Evolutionary conservation across 2,329 filamentous ascomycete genomes (phyloP).

Genomic region (Aureobasidium sp.): DNA sequence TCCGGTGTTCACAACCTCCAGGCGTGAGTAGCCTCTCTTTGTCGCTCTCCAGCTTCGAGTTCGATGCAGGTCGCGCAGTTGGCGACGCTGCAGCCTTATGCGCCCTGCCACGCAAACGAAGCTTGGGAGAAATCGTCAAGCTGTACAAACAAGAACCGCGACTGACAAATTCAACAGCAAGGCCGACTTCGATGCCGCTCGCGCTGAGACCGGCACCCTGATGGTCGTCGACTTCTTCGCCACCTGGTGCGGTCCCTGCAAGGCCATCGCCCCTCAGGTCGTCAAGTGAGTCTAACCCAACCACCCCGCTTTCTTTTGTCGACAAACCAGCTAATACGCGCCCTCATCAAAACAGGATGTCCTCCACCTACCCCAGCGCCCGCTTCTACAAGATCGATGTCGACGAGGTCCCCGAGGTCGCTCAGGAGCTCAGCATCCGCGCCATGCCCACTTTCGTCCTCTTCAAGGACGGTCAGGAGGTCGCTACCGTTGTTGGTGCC

Average conservation of each 20-base stretch:
- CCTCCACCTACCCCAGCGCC: constrained; percentile 52
- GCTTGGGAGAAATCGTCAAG: neutral
- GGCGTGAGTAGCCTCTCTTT: constrained; percentile 29
- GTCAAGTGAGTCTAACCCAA: constrained; percentile 46
- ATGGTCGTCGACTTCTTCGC: constrained; percentile 84
- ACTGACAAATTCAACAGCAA: constrained; percentile 38
- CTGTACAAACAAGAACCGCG: neutral
- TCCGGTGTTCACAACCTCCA: constrained; percentile 45
- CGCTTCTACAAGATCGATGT: constrained; percentile 89
- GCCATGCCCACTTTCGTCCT: constrained; percentile 90
- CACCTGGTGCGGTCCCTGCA: constrained; percentile 92
- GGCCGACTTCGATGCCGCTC: constrained; percentile 50
- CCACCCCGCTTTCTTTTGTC: neutral
- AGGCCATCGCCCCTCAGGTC: constrained; percentile 73
- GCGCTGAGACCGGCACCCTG: constrained; percentile 48
- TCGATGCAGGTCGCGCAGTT: neutral
- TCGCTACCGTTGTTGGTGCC: constrained; percentile 69
- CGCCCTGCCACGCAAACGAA: neutral
- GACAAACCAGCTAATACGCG: constrained; percentile 15
- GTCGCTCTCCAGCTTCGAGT: neutral
- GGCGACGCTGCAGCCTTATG: neutral
- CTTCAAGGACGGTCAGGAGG: constrained; percentile 72
- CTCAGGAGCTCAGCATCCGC: constrained; percentile 69
- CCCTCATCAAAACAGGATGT: constrained; percentile 41
- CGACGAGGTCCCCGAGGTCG: constrained; percentile 68